Evolutionary conservation across 2,329 filamentous ascomycete species (phyloP).

Genomic region (Tolypocladium pustulatum): DNA sequence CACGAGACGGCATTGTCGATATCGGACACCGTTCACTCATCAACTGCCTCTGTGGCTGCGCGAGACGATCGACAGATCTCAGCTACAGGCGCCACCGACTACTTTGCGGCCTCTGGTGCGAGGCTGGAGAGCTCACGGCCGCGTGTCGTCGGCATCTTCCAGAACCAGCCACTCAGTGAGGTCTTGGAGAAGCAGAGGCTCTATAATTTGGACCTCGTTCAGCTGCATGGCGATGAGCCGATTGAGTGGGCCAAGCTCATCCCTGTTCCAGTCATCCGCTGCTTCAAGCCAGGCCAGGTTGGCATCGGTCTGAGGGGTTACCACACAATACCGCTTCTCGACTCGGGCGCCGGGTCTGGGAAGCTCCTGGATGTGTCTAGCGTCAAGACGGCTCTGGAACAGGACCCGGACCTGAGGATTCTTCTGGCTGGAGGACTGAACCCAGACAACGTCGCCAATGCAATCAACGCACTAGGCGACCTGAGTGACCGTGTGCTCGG

Average conservation of each 20-base stretch:
- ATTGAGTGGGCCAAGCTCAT: constrained; percentile 85
- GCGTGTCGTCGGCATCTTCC: constrained; percentile 86
- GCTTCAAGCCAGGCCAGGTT: constrained; percentile 68
- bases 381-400: constrained; percentile 55
- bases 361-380: constrained; percentile 61
- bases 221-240: constrained; percentile 86
- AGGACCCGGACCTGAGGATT: constrained; percentile 61
- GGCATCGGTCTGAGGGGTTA: constrained; percentile 67
- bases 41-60: constrained; percentile 33
- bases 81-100: constrained; percentile 45
- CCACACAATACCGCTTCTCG: constrained; percentile 74
- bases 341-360: constrained; percentile 79
- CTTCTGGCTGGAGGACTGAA: constrained; percentile 79
- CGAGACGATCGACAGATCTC: constrained; percentile 14
- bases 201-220: constrained; percentile 76
- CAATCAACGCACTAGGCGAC: constrained; percentile 52
- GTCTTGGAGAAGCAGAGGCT: constrained; percentile 67
- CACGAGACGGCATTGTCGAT: constrained; percentile 73
- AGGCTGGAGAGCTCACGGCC: constrained; percentile 48
- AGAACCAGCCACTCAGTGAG: constrained; percentile 77
- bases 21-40: constrained; percentile 66
- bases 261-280: constrained; percentile 81
- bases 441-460: constrained; percentile 63
- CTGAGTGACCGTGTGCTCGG: constrained; percentile 57
- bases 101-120: constrained; percentile 50